Conservation (phyloP, 140 eudicot species). For the Flaveria floridana region DNA sequence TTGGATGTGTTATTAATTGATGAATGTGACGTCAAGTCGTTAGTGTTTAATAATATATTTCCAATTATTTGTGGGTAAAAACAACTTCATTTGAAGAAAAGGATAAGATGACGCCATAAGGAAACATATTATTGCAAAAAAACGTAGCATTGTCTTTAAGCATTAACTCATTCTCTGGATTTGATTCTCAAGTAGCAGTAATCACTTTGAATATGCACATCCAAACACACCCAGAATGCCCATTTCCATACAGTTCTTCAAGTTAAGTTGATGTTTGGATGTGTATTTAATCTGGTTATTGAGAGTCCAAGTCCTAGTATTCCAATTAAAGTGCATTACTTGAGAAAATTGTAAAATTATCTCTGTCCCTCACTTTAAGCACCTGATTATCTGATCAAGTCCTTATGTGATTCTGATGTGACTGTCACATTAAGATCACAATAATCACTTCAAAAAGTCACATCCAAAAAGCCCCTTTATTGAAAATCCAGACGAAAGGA, state of each 20-base stretch:
- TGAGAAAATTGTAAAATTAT: not conserved
- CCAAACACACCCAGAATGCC: not conserved
- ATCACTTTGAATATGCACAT: not conserved
- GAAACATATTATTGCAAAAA: not conserved
- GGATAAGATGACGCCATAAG: not conserved
- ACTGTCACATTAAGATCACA: not conserved
- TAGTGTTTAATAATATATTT: not conserved
- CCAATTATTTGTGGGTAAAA: not conserved
- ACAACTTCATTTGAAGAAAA: not conserved
- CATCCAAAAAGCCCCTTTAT: not conserved
- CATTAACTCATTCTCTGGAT: not conserved
- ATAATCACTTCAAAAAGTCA: not conserved
- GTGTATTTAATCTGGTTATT: not conserved
- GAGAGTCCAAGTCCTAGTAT: not conserved
- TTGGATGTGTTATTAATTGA: not conserved
- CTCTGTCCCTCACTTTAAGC: not conserved
- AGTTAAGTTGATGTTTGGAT: not conserved
- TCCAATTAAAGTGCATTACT: not conserved
- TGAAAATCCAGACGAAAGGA: not conserved
- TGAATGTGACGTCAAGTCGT: not conserved
- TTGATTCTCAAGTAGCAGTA: constrained; percentile 6
- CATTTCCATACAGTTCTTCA: not conserved
- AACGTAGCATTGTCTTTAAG: not conserved
- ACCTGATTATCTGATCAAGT: not conserved
- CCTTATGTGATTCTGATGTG: not conserved